Percentiles rank a stretch among this genome's conserved stretches.
These are phyloP conservation scores for Eucalyptus cladocalyx DNA, from an alignment of 345 rosid species.

Conservation along the genomic window DNA sequence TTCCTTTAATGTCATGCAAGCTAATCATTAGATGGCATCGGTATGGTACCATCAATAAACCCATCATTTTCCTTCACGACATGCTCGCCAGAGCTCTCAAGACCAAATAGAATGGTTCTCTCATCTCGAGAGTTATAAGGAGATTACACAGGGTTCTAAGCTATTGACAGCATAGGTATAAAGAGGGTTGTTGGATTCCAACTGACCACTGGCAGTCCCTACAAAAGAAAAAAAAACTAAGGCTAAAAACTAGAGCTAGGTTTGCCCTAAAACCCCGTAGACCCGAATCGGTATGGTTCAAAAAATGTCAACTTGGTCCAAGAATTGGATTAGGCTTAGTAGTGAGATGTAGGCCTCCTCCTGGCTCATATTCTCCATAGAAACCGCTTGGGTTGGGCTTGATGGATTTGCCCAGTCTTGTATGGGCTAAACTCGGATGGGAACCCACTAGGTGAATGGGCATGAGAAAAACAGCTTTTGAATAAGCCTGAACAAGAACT, in stretches of 20 bases:
- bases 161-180: neutral
- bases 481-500: too few relatives aligned
- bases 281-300: neutral
- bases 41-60: neutral
- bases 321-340: neutral
- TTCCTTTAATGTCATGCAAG: neutral
- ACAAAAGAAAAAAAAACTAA: neutral
- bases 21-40: accelerated
- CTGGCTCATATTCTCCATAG: neutral
- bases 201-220: neutral
- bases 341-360: neutral
- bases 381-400: neutral
- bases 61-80: neutral
- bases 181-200: neutral
- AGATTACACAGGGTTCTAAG: neutral
- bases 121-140: neutral
- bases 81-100: neutral
- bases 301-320: neutral
- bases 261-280: neutral
- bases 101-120: neutral
- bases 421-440: neutral
- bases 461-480: neutral
- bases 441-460: neutral
- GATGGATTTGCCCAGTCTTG: neutral
- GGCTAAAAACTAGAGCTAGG: neutral